Conservation (phyloP, 1,139 yeast species). For the Suhomyces bribrorum region DNA sequence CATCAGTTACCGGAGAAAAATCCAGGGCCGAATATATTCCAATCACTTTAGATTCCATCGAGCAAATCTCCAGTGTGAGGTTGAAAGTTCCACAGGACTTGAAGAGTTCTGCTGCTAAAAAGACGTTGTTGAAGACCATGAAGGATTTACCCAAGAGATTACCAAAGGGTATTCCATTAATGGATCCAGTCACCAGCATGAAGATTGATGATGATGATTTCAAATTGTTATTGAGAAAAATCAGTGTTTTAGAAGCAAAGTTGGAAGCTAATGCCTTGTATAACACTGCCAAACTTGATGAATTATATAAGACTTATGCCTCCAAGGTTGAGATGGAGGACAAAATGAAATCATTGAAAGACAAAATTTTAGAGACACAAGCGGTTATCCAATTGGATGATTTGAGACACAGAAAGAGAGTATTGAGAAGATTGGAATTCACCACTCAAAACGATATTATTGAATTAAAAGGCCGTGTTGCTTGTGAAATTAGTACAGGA, state of each 20-base stretch:
- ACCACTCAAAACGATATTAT: slow-evolving; percentile 82
- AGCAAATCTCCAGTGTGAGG: slow-evolving; percentile 74
- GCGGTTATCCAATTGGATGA: slow-evolving; percentile 94
- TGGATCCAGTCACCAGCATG: slow-evolving; percentile 93
- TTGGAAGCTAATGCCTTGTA: slow-evolving; percentile 69
- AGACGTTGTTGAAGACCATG: slow-evolving; percentile 73
- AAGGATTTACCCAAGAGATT: slow-evolving; percentile 78
- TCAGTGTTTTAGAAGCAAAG: slow-evolving; percentile 78
- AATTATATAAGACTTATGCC: slow-evolving; percentile 63
- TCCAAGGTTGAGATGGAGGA: slow-evolving; percentile 61
- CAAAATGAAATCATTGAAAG: slow-evolving; percentile 61
- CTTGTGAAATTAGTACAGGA: slow-evolving; percentile 95
- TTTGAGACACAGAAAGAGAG: slow-evolving; percentile 87
- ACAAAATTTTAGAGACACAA: slow-evolving; percentile 77
- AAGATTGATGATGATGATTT: slow-evolving; percentile 83
- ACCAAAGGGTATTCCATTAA: slow-evolving; percentile 83
- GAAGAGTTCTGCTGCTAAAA: slow-evolving; percentile 68
- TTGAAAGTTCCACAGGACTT: slow-evolving; percentile 80
- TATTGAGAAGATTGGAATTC: slow-evolving; percentile 78
- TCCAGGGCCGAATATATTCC: slow-evolving; percentile 80
- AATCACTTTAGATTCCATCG: slow-evolving; percentile 75
- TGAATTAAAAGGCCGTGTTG: slow-evolving; percentile 91
- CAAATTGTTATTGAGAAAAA: slow-evolving; percentile 65
- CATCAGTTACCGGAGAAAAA: slow-evolving; percentile 71
- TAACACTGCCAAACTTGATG: slow-evolving; percentile 61